These are phyloP conservation scores for Microsporum ferrugineum DNA, from an alignment of 2,329 filamentous ascomycete species.

Conservation along the genomic window DNA sequence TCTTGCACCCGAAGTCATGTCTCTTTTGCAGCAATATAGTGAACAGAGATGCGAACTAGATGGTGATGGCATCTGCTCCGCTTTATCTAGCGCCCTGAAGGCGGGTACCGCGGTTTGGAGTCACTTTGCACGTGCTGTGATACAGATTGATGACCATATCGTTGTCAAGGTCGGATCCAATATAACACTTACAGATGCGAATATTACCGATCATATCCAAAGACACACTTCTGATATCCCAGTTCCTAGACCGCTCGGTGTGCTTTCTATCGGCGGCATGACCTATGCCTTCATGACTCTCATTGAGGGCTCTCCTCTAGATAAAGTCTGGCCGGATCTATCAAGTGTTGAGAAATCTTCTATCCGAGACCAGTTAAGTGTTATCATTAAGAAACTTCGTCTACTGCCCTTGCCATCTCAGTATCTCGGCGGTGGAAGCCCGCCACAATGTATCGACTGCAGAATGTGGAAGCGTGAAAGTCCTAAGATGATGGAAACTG, in stretches of 20 bases:
- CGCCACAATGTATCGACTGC: conserved; percentile 9
- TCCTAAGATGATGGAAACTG: conserved; percentile 18
- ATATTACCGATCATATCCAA: background rate
- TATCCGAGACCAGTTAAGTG: background rate
- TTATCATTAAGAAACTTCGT: background rate
- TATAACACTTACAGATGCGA: background rate
- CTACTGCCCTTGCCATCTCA: conserved; percentile 1
- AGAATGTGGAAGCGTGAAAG: conserved; percentile 9
- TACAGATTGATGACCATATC: conserved; percentile 5
- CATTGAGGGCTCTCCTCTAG: background rate
- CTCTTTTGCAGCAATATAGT: conserved; percentile 9
- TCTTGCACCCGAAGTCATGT: conserved; percentile 10
- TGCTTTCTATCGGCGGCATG: background rate
- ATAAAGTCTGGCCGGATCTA: conserved; percentile 9
- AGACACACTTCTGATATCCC: background rate
- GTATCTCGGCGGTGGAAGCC: conserved; percentile 9
- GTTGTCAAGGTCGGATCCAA: conserved; percentile 1
- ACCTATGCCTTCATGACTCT: background rate
- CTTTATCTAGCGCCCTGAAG: conserved; percentile 5
- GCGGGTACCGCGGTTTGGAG: background rate
- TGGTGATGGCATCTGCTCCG: background rate
- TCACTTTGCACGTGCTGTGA: background rate
- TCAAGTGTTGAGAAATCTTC: background rate
- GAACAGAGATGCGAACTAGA: background rate
- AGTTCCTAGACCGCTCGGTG: background rate